A percentile compares a stretch with the other conserved stretches of the same genome.
Conservation (phyloP, 164 flowering plant species). For the Chloranthus sessilifolius region DNA sequence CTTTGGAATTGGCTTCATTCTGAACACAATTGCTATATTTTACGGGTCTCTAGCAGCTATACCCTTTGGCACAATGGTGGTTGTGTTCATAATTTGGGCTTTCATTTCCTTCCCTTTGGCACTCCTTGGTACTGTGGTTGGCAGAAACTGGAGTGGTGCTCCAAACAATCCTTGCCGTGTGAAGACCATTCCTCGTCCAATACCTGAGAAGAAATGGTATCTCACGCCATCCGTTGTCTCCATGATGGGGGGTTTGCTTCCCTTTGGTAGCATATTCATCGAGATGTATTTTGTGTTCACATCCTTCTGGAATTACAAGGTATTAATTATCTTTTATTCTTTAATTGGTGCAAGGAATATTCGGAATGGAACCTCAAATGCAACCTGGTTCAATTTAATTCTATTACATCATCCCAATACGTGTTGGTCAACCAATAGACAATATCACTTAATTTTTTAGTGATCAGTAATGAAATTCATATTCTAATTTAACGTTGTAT, state of each 20-base stretch:
- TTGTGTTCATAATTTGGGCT: constrained; percentile 93
- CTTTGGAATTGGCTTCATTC: constrained; percentile 72
- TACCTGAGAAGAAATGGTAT: constrained; percentile 99
- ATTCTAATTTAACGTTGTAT: no score
- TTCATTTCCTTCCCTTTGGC: constrained; percentile 96
- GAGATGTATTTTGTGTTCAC: constrained; percentile 99
- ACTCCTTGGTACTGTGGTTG: constrained; percentile 96
- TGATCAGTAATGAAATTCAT: no score
- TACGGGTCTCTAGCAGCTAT: constrained; percentile 98
- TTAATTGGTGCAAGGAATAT: neutral
- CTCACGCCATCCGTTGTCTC: constrained; percentile 93
- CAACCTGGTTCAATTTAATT: neutral
- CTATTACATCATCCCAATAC: no score
- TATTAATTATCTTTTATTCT: constrained; percentile 16
- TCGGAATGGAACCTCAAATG: neutral
- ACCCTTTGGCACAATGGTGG: constrained; percentile 98
- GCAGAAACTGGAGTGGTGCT: constrained; percentile 99
- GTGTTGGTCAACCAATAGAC: no score
- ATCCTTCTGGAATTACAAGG: constrained; percentile 99
- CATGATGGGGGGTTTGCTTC: constrained; percentile 96
- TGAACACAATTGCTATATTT: constrained; percentile 94
- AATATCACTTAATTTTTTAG: no score
- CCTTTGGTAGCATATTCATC: constrained; percentile 97
- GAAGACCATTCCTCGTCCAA: constrained; percentile 98
- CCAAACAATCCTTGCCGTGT: constrained; percentile 99